Conservation (phyloP, 2,329 filamentous ascomycete genomes). For the Coniochaeta prunicola region DNA sequence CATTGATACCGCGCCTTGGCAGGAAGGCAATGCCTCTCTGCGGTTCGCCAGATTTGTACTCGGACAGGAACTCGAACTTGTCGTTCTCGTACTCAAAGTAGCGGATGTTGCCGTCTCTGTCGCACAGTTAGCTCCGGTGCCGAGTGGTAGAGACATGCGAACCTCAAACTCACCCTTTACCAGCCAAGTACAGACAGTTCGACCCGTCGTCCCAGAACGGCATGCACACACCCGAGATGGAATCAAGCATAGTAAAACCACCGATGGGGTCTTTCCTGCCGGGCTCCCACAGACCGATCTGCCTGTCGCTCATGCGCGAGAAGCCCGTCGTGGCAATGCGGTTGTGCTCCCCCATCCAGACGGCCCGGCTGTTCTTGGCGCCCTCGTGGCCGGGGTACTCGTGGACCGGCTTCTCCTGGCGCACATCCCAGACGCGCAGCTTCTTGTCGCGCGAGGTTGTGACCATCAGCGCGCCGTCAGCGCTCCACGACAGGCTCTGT, state of each 20-base stretch:
- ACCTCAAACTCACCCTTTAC: slow-evolving; percentile 74
- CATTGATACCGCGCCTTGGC: slow-evolving; percentile 90
- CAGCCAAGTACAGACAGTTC: slow-evolving; percentile 90
- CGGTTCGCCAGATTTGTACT: slow-evolving; percentile 94
- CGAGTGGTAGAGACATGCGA: background rate
- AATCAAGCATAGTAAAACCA: slow-evolving; percentile 85
- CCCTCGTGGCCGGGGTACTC: slow-evolving; percentile 81
- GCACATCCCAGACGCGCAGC: slow-evolving; percentile 92
- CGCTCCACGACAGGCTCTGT: slow-evolving; percentile 93
- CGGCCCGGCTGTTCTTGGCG: slow-evolving; percentile 93
- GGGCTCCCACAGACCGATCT: slow-evolving; percentile 92
- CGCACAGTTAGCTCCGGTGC: slow-evolving; percentile 8
- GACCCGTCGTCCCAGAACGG: slow-evolving; percentile 99
- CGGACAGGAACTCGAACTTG: slow-evolving; percentile 94
- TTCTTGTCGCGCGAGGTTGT: slow-evolving; percentile 98
- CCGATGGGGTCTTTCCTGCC: slow-evolving; percentile 80
- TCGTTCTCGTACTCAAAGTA: slow-evolving; percentile 99
- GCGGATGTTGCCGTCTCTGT: slow-evolving; percentile 92
- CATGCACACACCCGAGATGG: slow-evolving; percentile 97
- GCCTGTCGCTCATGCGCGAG: slow-evolving; percentile 96
- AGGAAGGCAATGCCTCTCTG: slow-evolving; percentile 92
- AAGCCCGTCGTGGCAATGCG: slow-evolving; percentile 94
- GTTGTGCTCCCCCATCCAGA: slow-evolving; percentile 97
- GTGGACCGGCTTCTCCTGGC: slow-evolving; percentile 81
- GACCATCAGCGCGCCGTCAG: slow-evolving; percentile 75